Evolutionary conservation across 768 basidiomycete species (phyloP), one percentile per base, ranked within the genome.

Genomic region (Mycena polygramma): DNA sequence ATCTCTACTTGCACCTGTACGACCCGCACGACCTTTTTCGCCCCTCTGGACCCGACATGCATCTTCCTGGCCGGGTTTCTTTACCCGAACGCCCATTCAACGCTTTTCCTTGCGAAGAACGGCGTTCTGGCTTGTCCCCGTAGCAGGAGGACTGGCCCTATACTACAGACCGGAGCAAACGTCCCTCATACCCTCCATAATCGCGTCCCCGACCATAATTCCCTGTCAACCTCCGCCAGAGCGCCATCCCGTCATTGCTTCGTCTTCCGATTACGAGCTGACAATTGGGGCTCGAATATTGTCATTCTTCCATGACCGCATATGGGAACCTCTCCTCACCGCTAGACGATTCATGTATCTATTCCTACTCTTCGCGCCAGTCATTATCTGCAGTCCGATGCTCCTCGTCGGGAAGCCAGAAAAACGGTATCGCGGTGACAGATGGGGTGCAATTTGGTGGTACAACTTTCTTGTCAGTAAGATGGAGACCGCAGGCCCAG

Each of bases 391-490:
- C 3, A 87, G 90, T 58, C 97, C 97, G 0, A 94, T 98, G 90
- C 83, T 99, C 22, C 83, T 97, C 30, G 82, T 92, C 11, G 93
- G 91, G 22, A 83, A 80, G 41, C 87, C 86, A 22, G 85, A 89
- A 63, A 83, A 83, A 52, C 80, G 82, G 57, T 83, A 89, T 53
- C 87, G 86, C 15, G 92, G 93, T 19, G 95, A 97, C 72, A 87
- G 90, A 75, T 96, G 95, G 95, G 96, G 96, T 45, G 96, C 95
- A 1, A 87, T 96, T 4, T 98, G 96, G 97, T 99, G 98, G 98
- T 99, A 98, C 78, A 88, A 86, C n/a, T 87, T 95, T 60, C 83
- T 99, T 19, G 95, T 96, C 9, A 83, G 81, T 52, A 92, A 91
- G 79, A 99, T 99, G 98, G 92, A 97, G 81, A 84, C 90, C 7